phyloP scores from a whole-genome alignment of 2,329 filamentous ascomycete genomes.

The Diplodia seriata region DNA sequence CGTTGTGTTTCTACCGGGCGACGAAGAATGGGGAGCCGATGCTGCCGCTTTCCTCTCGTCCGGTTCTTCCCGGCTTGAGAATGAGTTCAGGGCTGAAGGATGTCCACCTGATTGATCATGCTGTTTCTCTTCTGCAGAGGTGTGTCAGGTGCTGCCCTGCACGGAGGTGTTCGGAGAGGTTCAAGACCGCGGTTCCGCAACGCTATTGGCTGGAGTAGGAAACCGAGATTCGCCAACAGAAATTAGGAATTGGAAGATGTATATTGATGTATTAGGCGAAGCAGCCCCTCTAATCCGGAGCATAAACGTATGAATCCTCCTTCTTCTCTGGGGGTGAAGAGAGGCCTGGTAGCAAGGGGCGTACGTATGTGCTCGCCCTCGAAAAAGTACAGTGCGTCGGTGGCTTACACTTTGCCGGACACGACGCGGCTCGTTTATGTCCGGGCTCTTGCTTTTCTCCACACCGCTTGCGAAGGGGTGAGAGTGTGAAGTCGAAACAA shows the following conservation, averaged over 20 bases:
- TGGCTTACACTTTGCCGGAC: neutral
- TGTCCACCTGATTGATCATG: neutral
- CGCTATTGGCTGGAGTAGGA: neutral
- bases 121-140: neutral
- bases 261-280: neutral
- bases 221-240: neutral
- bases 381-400: neutral
- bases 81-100: neutral
- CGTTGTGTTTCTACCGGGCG: neutral
- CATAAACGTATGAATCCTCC: neutral
- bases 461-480: neutral
- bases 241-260: neutral
- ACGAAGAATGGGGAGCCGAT: neutral
- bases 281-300: neutral
- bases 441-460: neutral
- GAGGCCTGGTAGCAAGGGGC: too few species aligned
- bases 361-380: neutral
- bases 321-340: neutral
- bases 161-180: neutral
- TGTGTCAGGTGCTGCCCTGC: neutral
- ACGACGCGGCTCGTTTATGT: constrained; percentile 1
- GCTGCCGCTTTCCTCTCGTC: neutral
- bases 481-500: constrained; percentile 21
- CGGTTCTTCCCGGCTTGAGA: neutral
- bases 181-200: neutral